phyloP scores from a whole-genome alignment of 2,329 filamentous ascomycete genomes.

The Talaromyces amestolkiae region DNA sequence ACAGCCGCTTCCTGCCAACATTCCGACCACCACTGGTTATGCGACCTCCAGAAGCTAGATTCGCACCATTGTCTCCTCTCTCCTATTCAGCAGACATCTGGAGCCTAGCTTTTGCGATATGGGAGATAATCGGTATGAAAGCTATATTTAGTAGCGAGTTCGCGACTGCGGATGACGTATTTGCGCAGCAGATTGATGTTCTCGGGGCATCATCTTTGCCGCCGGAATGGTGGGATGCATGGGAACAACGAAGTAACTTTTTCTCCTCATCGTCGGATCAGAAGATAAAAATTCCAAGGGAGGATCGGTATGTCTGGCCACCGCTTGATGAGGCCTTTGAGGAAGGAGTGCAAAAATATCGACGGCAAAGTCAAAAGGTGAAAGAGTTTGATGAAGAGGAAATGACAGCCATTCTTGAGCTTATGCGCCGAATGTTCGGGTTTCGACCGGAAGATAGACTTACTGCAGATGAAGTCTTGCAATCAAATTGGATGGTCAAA shows the following conservation, averaged over 20 bases:
- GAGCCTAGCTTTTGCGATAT: constrained; percentile 28
- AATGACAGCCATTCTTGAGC: constrained; percentile 27
- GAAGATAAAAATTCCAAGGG: neutral
- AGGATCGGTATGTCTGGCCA: constrained; percentile 21
- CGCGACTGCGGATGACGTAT: constrained; percentile 22
- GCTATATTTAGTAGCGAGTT: constrained; percentile 19
- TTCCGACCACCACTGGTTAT: constrained; percentile 23
- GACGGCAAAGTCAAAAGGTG: constrained; percentile 20
- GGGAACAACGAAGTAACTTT: constrained; percentile 3
- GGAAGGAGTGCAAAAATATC: constrained; percentile 20
- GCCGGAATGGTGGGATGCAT: constrained; percentile 2
- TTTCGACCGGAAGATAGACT: constrained; percentile 31
- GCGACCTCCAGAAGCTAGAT: constrained; percentile 27
- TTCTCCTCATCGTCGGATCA: neutral
- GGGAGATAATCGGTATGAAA: constrained; percentile 31
- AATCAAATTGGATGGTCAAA: constrained; percentile 37
- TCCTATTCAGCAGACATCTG: constrained; percentile 30
- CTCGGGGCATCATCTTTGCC: constrained; percentile 20
- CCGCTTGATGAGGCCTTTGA: constrained; percentile 29
- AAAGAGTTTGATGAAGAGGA: constrained; percentile 25
- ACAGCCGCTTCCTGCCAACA: constrained; percentile 26
- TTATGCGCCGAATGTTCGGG: constrained; percentile 33
- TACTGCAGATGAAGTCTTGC: constrained; percentile 30
- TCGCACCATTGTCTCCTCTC: constrained; percentile 23
- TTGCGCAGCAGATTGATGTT: constrained; percentile 25